phyloP scores from a whole-genome alignment of 2,329 filamentous ascomycete genomes.

The Pseudomassariella vexata region DNA sequence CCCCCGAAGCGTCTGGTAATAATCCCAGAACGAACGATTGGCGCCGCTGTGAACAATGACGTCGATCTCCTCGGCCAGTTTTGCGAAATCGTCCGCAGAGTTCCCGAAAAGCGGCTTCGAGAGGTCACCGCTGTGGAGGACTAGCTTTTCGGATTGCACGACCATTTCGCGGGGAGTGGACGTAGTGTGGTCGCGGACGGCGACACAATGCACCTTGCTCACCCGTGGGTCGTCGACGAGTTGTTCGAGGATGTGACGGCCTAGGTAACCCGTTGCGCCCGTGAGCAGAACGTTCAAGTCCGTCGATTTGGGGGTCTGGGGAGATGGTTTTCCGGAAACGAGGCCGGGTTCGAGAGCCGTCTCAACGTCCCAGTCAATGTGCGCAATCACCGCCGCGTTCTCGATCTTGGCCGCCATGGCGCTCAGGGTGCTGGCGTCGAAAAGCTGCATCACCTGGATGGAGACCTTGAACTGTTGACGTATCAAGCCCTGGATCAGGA shows the following conservation, averaged over 20 bases:
- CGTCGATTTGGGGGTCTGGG: not conserved
- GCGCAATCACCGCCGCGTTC: not conserved
- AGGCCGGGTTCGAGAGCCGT: conserved; percentile 11
- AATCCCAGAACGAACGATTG: conserved; percentile 25
- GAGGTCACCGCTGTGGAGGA: conserved; percentile 31
- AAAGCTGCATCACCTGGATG: conserved; percentile 29
- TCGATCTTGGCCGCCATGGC: conserved; percentile 26
- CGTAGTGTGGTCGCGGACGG: too few species aligned
- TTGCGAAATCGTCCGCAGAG: conserved; percentile 15
- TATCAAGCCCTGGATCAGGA: conserved; percentile 31
- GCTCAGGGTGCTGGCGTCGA: conserved; percentile 29
- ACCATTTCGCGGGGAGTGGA: too few species aligned
- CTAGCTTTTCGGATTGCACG: conserved; percentile 21
- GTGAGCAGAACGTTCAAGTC: conserved; percentile 24
- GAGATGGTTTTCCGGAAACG: not conserved
- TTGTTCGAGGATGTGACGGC: conserved; percentile 25
- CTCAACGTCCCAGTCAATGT: conserved; percentile 34
- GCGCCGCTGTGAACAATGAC: conserved; percentile 47
- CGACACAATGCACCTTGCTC: conserved; percentile 35
- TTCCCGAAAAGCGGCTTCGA: conserved; percentile 30
- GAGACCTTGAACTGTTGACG: conserved; percentile 21
- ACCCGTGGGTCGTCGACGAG: conserved; percentile 27
- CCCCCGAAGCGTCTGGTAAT: conserved; percentile 19
- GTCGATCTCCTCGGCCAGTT: conserved; percentile 24
- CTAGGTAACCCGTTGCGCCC: conserved; percentile 35